These are phyloP conservation scores for Corinectria fuckeliana DNA, from an alignment of 2,329 filamentous ascomycete genomes.

Conservation along the genomic window DNA sequence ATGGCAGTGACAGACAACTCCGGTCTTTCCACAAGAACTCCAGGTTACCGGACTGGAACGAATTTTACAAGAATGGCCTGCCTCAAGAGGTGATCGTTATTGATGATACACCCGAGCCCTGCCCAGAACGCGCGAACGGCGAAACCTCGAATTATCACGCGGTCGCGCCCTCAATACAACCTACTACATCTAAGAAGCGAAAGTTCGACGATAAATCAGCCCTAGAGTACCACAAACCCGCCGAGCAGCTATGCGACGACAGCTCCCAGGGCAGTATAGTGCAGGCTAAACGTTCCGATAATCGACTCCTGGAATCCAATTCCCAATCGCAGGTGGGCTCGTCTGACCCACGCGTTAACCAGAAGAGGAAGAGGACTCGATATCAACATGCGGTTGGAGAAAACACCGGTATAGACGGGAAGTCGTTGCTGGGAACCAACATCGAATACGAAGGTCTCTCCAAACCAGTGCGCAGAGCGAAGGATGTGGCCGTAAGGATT, in stretches of 20 bases:
- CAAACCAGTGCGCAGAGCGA: not conserved
- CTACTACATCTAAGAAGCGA: not conserved
- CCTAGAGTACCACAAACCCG: not conserved
- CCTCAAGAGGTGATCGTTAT: slow-evolving; percentile 88
- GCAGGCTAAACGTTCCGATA: not conserved
- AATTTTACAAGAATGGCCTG: slow-evolving; percentile 82
- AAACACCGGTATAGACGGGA: not conserved
- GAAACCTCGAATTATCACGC: not conserved
- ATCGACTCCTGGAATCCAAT: not conserved
- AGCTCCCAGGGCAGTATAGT: not conserved
- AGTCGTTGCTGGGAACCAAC: not conserved
- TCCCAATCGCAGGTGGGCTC: not conserved
- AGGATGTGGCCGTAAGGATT: not conserved
- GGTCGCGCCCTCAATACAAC: not conserved
- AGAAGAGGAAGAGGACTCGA: not conserved
- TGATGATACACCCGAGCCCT: slow-evolving; percentile 70
- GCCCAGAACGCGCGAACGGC: not conserved
- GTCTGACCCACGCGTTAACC: not conserved
- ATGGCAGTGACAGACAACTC: not conserved
- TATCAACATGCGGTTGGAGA: not conserved
- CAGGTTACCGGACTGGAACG: slow-evolving; percentile 71
- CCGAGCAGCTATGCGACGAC: not conserved
- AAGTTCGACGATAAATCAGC: not conserved
- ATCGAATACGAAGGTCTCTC: not conserved
- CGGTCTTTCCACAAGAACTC: not conserved